These are phyloP conservation scores for Metschnikowia shivogae DNA, from an alignment of 805 yeast species.

Conservation along the genomic window DNA sequence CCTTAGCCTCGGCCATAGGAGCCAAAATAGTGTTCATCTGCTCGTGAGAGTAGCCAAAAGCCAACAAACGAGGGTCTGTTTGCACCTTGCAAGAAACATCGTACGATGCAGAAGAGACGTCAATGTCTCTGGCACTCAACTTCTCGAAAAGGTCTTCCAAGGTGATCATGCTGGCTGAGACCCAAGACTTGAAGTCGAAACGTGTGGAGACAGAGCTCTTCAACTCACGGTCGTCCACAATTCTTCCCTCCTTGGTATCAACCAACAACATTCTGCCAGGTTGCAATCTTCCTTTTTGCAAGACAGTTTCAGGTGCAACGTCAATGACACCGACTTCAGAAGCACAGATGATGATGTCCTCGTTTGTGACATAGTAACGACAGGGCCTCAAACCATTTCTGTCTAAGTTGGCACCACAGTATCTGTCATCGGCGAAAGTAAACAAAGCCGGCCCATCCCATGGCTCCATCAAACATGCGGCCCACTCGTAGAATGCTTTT, in stretches of 20 bases:
- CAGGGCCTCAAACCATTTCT: conserved; percentile 98
- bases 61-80: conserved; percentile 75
- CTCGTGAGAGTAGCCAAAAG: conserved; percentile 93
- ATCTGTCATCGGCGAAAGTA: conserved; percentile 95
- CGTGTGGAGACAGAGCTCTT: conserved; percentile 75
- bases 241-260: conserved; percentile 87
- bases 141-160: conserved; percentile 70
- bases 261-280: conserved; percentile 96
- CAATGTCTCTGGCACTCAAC: conserved; percentile 40
- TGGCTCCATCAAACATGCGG: conserved; percentile 98
- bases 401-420: conserved; percentile 97
- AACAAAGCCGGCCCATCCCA: conserved; percentile 99
- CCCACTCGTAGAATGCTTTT: conserved; percentile 97
- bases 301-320: conserved; percentile 73
- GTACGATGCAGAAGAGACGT: conserved; percentile 16
- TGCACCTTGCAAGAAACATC: conserved; percentile 46
- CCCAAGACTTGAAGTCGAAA: conserved; percentile 92
- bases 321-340: conserved; percentile 97
- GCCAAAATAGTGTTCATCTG: conserved; percentile 78
- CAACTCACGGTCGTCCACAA: conserved; percentile 89
- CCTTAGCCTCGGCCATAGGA: conserved; percentile 96
- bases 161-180: conserved; percentile 77
- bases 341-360: conserved; percentile 94
- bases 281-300: conserved; percentile 88
- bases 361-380: conserved; percentile 92